Evolutionary conservation across 2,329 filamentous ascomycete species (phyloP).

Genomic region (Magnaporthales sp.): DNA sequence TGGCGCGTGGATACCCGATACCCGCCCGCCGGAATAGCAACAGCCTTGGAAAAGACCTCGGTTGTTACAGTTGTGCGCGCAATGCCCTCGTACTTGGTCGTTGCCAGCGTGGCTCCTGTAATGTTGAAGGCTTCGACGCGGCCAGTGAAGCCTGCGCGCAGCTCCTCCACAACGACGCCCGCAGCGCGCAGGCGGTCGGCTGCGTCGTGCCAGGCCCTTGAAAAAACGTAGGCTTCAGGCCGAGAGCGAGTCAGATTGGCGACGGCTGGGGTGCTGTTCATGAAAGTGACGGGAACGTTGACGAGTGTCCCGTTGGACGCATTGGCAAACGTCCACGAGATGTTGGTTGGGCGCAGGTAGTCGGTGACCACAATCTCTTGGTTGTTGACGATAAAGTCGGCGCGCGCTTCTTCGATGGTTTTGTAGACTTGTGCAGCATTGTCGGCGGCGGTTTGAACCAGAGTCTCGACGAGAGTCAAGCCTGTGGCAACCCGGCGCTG

Average conservation of each 20-base stretch:
- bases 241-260: constrained; percentile 1
- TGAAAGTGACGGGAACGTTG: background rate
- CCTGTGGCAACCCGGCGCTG: background rate
- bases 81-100: constrained; percentile 1
- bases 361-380: background rate
- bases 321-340: constrained; percentile 1
- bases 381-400: background rate
- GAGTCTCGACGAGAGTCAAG: constrained; percentile 1
- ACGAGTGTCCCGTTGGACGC: background rate
- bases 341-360: background rate
- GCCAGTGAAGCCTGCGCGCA: background rate
- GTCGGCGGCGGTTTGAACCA: background rate
- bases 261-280: background rate
- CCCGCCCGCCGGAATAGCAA: background rate
- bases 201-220: background rate
- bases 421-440: background rate
- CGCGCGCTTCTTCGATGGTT: background rate
- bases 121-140: constrained; percentile 1
- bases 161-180: background rate
- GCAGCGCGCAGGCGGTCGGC: constrained; percentile 2
- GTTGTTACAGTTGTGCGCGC: background rate
- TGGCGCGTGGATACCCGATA: background rate
- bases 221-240: constrained; percentile 1
- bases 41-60: background rate
- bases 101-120: background rate